phyloP scores from a whole-genome alignment of 192 early-diverging fungal genomes.

The Coemansia sp. region DNA sequence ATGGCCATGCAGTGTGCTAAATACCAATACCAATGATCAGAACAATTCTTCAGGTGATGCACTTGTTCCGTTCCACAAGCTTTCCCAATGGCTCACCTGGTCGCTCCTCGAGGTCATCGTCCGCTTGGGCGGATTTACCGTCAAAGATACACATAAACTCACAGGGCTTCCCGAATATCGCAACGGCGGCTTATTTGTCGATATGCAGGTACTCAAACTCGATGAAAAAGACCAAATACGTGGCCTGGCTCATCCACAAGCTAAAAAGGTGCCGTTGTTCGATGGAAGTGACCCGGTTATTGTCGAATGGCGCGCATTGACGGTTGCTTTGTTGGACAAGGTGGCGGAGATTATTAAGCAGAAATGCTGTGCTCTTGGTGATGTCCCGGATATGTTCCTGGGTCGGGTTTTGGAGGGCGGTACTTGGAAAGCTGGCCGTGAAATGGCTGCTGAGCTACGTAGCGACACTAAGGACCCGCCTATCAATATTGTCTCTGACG shows the following conservation, averaged over 20 bases:
- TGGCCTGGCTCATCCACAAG: constrained; percentile 46
- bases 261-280: constrained; percentile 64
- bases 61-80: constrained; percentile 85
- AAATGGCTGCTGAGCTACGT: constrained; percentile 76
- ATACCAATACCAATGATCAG: constrained; percentile 15
- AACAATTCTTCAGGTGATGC: constrained; percentile 26
- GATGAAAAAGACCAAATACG: constrained; percentile 58
- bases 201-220: constrained; percentile 74
- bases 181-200: constrained; percentile 87
- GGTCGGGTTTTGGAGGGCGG: constrained; percentile 90
- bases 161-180: constrained; percentile 88
- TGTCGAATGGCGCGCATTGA: constrained; percentile 93
- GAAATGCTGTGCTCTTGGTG: constrained; percentile 43
- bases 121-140: constrained; percentile 50
- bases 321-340: constrained; percentile 76
- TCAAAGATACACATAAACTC: constrained; percentile 63
- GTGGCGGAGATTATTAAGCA: constrained; percentile 67
- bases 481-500: constrained; percentile 84
- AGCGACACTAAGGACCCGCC: constrained; percentile 85
- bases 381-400: constrained; percentile 64
- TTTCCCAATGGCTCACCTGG: constrained; percentile 96
- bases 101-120: constrained; percentile 82
- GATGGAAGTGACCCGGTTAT: constrained; percentile 77
- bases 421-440: constrained; percentile 93
- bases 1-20: constrained; percentile 73